Conservation (phyloP, 192 early-diverging fungal species). For the Coemansia sp. region DNA sequence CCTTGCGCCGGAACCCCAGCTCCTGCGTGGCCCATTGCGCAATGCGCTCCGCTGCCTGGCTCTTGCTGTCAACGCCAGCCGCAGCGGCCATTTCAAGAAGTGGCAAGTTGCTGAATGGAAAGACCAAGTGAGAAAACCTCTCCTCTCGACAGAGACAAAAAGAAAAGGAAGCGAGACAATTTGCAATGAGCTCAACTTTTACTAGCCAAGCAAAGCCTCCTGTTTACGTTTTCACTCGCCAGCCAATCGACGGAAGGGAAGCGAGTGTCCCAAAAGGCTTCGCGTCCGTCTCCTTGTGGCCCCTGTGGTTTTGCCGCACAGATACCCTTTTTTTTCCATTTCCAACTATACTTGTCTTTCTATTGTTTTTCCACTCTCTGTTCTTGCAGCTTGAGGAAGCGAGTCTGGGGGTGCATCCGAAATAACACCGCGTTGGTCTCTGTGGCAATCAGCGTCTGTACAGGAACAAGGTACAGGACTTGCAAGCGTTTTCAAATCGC, state of each 20-base stretch:
- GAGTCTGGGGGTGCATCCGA: too few relatives aligned
- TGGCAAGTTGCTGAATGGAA: neutral
- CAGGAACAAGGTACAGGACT: too few relatives aligned
- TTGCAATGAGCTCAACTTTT: neutral
- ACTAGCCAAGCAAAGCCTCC: too few relatives aligned
- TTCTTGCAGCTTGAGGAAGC: too few relatives aligned
- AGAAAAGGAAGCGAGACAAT: neutral
- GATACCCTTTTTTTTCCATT: too few relatives aligned
- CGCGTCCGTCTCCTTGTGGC: too few relatives aligned
- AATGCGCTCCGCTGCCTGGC: constrained; percentile 19
- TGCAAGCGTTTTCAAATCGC: too few relatives aligned
- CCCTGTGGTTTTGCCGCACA: too few relatives aligned
- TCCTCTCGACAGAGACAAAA: neutral
- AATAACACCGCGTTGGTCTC: too few relatives aligned
- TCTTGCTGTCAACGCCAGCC: constrained; percentile 5
- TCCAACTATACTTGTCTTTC: too few relatives aligned
- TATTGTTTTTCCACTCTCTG: too few relatives aligned
- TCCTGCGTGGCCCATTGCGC: constrained; percentile 41
- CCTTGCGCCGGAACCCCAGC: constrained; percentile 34
- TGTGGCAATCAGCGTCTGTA: too few relatives aligned
- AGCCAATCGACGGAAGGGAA: constrained; percentile 1
- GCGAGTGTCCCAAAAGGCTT: neutral
- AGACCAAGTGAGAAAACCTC: neutral
- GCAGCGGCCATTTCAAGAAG: neutral
- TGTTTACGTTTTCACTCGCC: constrained; percentile 1